Conservation (phyloP, 129 eudicot genomes). For the Glebionis coronaria region DNA sequence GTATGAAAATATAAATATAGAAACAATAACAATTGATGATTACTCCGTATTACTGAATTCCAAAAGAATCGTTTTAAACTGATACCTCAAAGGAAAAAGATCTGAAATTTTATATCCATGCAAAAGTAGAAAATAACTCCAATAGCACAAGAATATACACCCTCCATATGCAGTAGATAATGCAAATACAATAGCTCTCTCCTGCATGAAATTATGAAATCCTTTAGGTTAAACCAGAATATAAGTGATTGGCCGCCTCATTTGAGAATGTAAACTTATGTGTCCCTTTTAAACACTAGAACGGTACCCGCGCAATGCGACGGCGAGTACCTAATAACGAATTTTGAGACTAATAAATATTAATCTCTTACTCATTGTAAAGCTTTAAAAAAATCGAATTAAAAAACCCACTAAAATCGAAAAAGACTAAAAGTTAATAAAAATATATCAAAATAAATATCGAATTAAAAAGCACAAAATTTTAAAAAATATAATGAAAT, state of each 20-base stretch:
- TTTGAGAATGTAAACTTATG: background rate
- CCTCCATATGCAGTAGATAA: constrained; percentile 82
- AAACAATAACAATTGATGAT: constrained; percentile 11
- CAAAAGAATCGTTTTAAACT: no score
- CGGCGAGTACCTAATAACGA: no score
- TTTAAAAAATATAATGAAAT: no score
- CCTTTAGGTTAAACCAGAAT: background rate
- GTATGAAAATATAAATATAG: constrained; percentile 7
- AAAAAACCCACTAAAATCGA: no score
- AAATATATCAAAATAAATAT: no score
- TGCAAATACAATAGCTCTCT: constrained; percentile 77
- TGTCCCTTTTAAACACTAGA: no score
- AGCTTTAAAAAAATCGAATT: no score
- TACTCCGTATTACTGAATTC: background rate
- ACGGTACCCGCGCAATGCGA: no score
- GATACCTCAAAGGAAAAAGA: constrained; percentile 85
- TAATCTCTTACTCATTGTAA: no score
- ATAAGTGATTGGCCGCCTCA: background rate
- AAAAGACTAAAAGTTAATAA: no score
- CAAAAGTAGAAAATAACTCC: constrained; percentile 78
- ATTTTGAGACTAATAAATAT: no score
- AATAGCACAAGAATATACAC: constrained; percentile 71
- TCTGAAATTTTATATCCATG: constrained; percentile 41
- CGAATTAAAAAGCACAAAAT: no score
- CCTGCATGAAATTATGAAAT: constrained; percentile 48